Evolutionary conservation across 371 early-diverging fungal species (phyloP), one percentile per base, ranked within the genome.

Genomic region (Catenaria anguillulae): DNA sequence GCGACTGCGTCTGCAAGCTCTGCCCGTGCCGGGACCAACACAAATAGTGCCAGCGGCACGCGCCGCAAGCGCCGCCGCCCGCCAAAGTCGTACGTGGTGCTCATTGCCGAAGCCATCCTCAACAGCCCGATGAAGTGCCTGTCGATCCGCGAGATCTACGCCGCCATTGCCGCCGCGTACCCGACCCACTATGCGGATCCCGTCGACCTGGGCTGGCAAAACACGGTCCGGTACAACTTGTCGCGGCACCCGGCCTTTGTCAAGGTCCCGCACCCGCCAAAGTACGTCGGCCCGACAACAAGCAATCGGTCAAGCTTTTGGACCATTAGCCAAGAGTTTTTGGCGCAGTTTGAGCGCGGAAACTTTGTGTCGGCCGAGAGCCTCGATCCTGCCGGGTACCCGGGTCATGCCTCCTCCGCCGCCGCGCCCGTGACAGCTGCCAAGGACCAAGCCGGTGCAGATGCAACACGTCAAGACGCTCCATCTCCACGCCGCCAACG

Each of bases 21-120:
- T n/a, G 37, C 4, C 8, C 37, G 13, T 4, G 37, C 37, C 37
- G 37, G 37, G 8, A 13, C 37, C 8, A 8, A 4, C 37, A 37
- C 8, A 4, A 37, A 37, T 13, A 13, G 37, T 4, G 4, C 37
- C 37, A 13, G 37, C 46, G 46, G n/a, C 23, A 21, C 46, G 46
- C 46, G 46, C 56, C 17, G 26, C 23, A 23, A 26, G 23, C 56
- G 56, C 34, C 35, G 34, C 2, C 56, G 56, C 23, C 56, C 56
- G 37, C 56, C 56, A 8, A 56, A 56, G n/a, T 23, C 19, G n/a
- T 56, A 56, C 10, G 56, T 56, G 4, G 35, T 26, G 17, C 19
- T 56, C 21, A 56, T 56, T 24, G 34, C 56, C 56, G 56, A 56
- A 24, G 56, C 56, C 35, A 56, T 56, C 23, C 37, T 56, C n/a